These are phyloP conservation scores for Drechslerella stenobrocha DNA, from an alignment of 2,329 filamentous ascomycete genomes.

Conservation along the genomic window DNA sequence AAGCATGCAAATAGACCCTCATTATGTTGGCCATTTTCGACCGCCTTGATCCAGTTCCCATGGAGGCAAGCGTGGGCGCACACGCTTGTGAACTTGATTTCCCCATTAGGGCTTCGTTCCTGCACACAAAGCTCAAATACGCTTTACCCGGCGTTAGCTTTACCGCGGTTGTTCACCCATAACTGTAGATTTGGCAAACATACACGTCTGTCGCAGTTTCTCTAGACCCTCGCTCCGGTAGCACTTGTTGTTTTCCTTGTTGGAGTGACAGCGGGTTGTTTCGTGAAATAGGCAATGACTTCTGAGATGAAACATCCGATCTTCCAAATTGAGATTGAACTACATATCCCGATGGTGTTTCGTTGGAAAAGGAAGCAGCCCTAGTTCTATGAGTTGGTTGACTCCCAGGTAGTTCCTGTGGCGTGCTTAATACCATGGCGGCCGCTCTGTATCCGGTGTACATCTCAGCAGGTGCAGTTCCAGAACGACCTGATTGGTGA, in stretches of 20 bases:
- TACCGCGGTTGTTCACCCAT: too few species aligned
- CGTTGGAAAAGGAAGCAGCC: constrained; percentile 19
- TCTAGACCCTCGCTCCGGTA: constrained; percentile 31
- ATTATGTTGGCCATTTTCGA: constrained; percentile 35
- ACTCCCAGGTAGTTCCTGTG: constrained; percentile 16
- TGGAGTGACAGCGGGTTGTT: too few species aligned
- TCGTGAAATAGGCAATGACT: too few species aligned
- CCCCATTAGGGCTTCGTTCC: constrained; percentile 16
- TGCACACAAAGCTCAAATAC: constrained; percentile 40
- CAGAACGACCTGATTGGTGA: neutral
- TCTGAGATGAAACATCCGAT: constrained; percentile 1
- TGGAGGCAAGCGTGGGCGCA: constrained; percentile 36
- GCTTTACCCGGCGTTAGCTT: constrained; percentile 8
- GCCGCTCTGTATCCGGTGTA: constrained; percentile 10
- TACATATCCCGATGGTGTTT: constrained; percentile 4
- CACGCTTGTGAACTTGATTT: constrained; percentile 31
- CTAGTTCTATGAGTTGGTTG: constrained; percentile 20
- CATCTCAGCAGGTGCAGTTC: neutral
- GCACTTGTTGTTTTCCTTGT: neutral
- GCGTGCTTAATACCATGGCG: constrained; percentile 7
- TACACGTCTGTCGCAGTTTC: constrained; percentile 37
- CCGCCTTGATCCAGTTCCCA: constrained; percentile 45
- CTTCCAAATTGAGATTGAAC: constrained; percentile 17
- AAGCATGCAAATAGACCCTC: constrained; percentile 46
- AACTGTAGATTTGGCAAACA: too few species aligned